Evolutionary conservation across 1,139 yeast genomes (phyloP).

Genomic region (Suhomyces taliae): DNA sequence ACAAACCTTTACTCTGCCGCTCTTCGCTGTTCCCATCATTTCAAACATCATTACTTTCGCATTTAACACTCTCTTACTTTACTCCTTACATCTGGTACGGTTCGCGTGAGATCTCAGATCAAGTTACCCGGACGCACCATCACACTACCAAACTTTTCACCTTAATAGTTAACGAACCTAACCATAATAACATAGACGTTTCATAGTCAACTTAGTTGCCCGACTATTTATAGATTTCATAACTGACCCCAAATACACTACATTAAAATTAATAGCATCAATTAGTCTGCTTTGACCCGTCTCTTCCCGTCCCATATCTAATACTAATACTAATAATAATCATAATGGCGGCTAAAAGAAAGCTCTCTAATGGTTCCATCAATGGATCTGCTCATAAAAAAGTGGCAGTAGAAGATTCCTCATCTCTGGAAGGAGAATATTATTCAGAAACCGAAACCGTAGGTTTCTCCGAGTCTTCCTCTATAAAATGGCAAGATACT

Average conservation of each 20-base stretch:
- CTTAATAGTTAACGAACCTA: constrained; percentile 5
- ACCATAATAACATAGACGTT: not conserved
- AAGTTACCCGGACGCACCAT: constrained; percentile 9
- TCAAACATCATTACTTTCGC: too few species aligned
- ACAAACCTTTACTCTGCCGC: too few species aligned
- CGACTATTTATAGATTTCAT: too few species aligned
- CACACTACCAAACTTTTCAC: constrained; percentile 9
- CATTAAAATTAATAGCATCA: too few species aligned
- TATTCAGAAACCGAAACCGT: constrained; percentile 2
- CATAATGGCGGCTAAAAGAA: constrained; percentile 7
- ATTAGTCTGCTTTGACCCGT: too few species aligned
- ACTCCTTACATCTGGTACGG: not conserved
- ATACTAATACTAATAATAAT: too few species aligned
- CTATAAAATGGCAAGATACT: constrained; percentile 67
- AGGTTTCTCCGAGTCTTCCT: constrained; percentile 5
- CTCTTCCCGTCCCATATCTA: too few species aligned
- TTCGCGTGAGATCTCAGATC: too few species aligned
- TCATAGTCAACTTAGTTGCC: not conserved
- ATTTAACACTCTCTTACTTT: too few species aligned
- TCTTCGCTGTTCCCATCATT: too few species aligned
- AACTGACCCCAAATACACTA: too few species aligned
- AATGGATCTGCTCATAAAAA: constrained; percentile 7
- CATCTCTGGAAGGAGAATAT: constrained; percentile 7
- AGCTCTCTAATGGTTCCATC: constrained; percentile 9
- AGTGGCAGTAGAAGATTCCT: constrained; percentile 3